Base-by-base conservation (phyloP, 2,329 filamentous ascomycete genomes). In the Chaetomium sp. region DNA sequence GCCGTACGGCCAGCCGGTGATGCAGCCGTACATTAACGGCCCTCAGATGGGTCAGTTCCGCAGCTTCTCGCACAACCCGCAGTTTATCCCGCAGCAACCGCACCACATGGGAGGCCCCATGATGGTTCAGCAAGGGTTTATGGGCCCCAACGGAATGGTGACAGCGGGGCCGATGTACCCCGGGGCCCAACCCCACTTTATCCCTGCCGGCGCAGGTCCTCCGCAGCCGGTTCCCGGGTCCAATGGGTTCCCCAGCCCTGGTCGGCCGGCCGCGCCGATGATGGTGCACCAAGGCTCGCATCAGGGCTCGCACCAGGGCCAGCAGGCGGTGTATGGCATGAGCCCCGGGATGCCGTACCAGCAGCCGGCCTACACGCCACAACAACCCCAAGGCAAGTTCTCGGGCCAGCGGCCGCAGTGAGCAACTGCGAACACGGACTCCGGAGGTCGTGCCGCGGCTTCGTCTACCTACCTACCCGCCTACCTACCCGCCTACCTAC, bases 241-340 rank as follows among this genome's bases (percentile, higher is more conserved):
- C 8, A 90, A 89, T 71, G 92, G 92, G 19, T 97, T 91, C 73
- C 91, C 92, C n/a, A 97, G 94, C 74, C 94, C 94, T 0, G 88
- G 92, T 63, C 87, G 93, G 56, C 88, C 89, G 31, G 76, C 81
- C 23, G 92, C 95, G 13, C 89, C 92, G 1, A 92, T 96, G 88
- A 98, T 98, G 94, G 91, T 89, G 72, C 93, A 93, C 70, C 92
- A 97, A 78, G 92, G 92, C 62, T 97, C 89, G 72, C 93, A 93
- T 70, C 92, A 97, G 78, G 92, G 92, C 62, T 97, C 93, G 31
- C 94, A 97, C 73, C 93, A 96, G 76, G 93, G 93, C 49, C 92
- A 96, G 74, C 87, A 80, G 72, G 86, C 82, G 27, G 66, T 68
- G 79, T 93, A 85, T 81, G 90, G 85, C 68, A 91, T 93, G 88